A percentile compares a stretch with the other conserved stretches of the same genome.
Conservation (phyloP, 352 stramenopile species). For the Phytopythium mirpurense region DNA sequence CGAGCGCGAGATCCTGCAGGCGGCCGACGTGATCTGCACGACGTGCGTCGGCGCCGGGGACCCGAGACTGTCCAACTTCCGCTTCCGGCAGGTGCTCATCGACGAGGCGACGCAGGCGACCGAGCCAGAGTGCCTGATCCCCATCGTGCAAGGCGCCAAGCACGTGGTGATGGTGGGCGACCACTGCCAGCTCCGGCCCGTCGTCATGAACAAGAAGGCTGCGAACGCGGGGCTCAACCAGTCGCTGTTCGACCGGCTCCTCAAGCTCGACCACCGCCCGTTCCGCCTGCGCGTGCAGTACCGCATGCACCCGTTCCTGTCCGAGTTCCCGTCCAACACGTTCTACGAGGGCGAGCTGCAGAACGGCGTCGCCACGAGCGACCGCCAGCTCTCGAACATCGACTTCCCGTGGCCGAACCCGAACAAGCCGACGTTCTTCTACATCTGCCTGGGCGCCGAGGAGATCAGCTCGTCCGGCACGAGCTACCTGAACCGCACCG, state of each 20-base stretch:
- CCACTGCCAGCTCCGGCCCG: conserved; percentile 96
- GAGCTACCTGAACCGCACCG: conserved; percentile 98
- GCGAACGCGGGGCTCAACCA: conserved; percentile 96
- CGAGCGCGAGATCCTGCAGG: conserved; percentile 96
- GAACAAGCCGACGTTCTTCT: conserved; percentile 98
- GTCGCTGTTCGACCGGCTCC: conserved; percentile 97
- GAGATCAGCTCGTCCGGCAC: conserved; percentile 98
- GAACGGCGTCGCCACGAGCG: conserved; percentile 96
- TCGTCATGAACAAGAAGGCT: conserved; percentile 99
- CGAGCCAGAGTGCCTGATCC: conserved; percentile 98
- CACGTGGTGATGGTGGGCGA: conserved; percentile 99
- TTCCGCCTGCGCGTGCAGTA: conserved; percentile 99
- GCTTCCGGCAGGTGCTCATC: conserved; percentile 98
- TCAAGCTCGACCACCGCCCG: conserved; percentile 93
- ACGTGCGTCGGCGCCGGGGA: conserved; percentile 98
- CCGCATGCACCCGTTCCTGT: conserved; percentile 98
- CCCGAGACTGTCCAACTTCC: conserved; percentile 96
- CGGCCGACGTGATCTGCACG: conserved; percentile 99
- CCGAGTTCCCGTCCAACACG: conserved; percentile 98
- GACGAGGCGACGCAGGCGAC: conserved; percentile 99
- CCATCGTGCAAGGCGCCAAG: conserved; percentile 97
- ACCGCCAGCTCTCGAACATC: conserved; percentile 84
- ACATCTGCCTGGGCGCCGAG: conserved; percentile 94
- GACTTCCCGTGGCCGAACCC: conserved; percentile 98
- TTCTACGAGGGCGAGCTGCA: conserved; percentile 99